Base-by-base conservation (phyloP, 108 stramenopile genomes). In the Skeletonema potamos region DNA sequence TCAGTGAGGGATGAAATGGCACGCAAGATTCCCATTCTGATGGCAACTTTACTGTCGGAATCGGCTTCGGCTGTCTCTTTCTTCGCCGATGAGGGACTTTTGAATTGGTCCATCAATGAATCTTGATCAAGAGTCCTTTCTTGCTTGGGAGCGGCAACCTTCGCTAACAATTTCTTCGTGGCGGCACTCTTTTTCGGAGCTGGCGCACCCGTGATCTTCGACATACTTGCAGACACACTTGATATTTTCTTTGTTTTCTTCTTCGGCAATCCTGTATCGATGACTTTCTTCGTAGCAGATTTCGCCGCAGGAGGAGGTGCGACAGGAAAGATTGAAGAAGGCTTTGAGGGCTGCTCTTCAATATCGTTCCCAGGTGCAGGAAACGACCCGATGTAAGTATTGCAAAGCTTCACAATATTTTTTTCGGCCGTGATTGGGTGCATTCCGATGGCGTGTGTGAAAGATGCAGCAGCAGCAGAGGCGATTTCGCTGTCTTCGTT, bases 121-220 rank as follows among this genome's bases (percentile, higher is more conserved):
- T 65, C 78, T 76, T 83, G 78, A 44, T 92, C 91, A 15, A 92
- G 56, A 22, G 81, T 85, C 72, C 91, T 76, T 70, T 92, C 91
- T 51, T 87, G 66, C 56, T 86, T 90, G 13, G 93, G 93, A 62
- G 82, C 76, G 27, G 65, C 72, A 37, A 76, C 64, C 39, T 68
- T 73, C 11, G 74, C 79, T 9, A 69, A 37, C 27, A 74, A 27
- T 54, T 77, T 81, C 57, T 79, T 81, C 27, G 75, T 84, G 8
- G 75, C 70, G 2, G 76, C 68, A n/a, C 58, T 55, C 51, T 84
- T 84, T 58, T 55, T 82, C 29, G 71, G 81, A 26, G 72, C 71
- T 13, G 76, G 75, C 24, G 58, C 76, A 17, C 81, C 81, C 10
- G 81, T 82, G 54, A 82, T 74, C 39, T 73, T 74, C 33, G 81